A percentile compares a stretch with the other conserved stretches of the same genome.
phyloP scores from a whole-genome alignment of 1,284 basidiomycete genomes.

The Fomitopsis betulina region DNA sequence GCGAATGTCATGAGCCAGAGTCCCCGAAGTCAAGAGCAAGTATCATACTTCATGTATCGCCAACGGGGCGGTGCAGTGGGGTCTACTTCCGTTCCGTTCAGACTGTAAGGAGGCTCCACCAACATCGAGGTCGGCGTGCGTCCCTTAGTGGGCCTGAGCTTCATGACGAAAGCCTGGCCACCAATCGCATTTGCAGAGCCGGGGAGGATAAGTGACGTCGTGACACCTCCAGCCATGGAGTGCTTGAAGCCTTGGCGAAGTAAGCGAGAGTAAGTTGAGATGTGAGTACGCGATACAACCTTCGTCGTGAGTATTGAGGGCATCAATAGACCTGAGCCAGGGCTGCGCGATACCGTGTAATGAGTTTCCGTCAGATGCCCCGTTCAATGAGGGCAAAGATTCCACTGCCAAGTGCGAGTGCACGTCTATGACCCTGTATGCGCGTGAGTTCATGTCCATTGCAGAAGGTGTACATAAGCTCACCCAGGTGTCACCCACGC shows the following conservation, averaged over 20 bases:
- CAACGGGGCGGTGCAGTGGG: slow-evolving; percentile 29
- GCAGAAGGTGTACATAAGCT: background rate
- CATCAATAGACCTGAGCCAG: slow-evolving; percentile 45
- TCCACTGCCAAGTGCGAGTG: slow-evolving; percentile 20
- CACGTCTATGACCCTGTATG: slow-evolving; percentile 16
- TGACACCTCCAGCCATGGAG: slow-evolving; percentile 41
- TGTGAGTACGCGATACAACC: background rate
- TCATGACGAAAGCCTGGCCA: slow-evolving; percentile 41
- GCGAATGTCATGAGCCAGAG: background rate
- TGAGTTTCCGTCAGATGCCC: slow-evolving; percentile 30
- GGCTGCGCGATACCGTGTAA: slow-evolving; percentile 33
- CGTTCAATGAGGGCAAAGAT: slow-evolving; percentile 15
- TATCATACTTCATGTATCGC: slow-evolving; percentile 39
- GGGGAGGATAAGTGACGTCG: slow-evolving; percentile 41
- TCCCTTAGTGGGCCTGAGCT: slow-evolving; percentile 40
- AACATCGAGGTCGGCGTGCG: slow-evolving; percentile 40
- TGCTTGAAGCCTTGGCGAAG: slow-evolving; percentile 23
- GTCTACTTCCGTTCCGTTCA: slow-evolving; percentile 27
- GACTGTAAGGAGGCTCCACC: slow-evolving; percentile 40
- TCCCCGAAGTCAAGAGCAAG: background rate
- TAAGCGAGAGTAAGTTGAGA: background rate
- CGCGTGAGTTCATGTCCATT: background rate
- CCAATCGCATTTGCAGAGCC: slow-evolving; percentile 45
- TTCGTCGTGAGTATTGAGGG: slow-evolving; percentile 35
- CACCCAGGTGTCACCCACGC: slow-evolving; percentile 20